Percentiles rank a stretch among this genome's conserved stretches.
Evolutionary conservation across 768 basidiomycete species (phyloP).

Genomic region (Thelephora ganbajun): DNA sequence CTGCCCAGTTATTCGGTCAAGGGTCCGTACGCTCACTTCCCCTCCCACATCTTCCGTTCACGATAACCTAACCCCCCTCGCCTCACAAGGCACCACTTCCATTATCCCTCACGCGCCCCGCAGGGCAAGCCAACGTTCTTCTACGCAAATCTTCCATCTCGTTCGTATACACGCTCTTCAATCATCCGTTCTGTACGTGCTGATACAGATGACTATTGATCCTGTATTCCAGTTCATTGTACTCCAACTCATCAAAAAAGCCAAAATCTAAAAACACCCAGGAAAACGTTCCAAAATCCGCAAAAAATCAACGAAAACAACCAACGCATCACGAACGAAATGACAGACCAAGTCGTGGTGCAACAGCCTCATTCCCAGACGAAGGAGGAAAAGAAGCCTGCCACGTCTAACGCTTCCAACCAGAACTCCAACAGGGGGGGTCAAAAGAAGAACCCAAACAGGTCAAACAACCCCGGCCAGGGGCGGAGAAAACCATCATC

Average conservation of each 20-base stretch:
- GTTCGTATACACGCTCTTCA: slow-evolving; percentile 17
- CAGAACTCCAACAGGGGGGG: slow-evolving; percentile 11
- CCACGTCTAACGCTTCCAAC: slow-evolving; percentile 19
- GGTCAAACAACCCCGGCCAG: slow-evolving; percentile 32
- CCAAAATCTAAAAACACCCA: slow-evolving; percentile 32
- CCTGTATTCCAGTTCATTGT: slow-evolving; percentile 9
- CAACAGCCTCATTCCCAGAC: slow-evolving; percentile 30
- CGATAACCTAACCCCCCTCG: slow-evolving; percentile 33
- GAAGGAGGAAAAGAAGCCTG: slow-evolving; percentile 63
- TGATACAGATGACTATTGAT: slow-evolving; percentile 11
- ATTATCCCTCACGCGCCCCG: slow-evolving; percentile 68
- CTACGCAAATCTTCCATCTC: slow-evolving; percentile 28
- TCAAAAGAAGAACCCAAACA: background rate
- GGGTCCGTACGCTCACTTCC: background rate
- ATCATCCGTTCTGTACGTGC: slow-evolving; percentile 8
- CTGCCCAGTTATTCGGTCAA: background rate
- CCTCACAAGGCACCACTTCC: slow-evolving; percentile 44
- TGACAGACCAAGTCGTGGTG: slow-evolving; percentile 69
- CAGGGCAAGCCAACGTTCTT: slow-evolving; percentile 67
- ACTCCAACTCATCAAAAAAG: slow-evolving; percentile 26
- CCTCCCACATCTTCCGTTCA: slow-evolving; percentile 5
- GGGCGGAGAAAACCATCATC: slow-evolving; percentile 45
- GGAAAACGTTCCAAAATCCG: slow-evolving; percentile 18
- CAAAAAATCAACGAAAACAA: slow-evolving; percentile 11
- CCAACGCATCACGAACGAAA: slow-evolving; percentile 50